A percentile compares a stretch with the other conserved stretches of the same genome.
Conservation (phyloP, 1,139 yeast species). For the Blastobotrys serpentis region DNA sequence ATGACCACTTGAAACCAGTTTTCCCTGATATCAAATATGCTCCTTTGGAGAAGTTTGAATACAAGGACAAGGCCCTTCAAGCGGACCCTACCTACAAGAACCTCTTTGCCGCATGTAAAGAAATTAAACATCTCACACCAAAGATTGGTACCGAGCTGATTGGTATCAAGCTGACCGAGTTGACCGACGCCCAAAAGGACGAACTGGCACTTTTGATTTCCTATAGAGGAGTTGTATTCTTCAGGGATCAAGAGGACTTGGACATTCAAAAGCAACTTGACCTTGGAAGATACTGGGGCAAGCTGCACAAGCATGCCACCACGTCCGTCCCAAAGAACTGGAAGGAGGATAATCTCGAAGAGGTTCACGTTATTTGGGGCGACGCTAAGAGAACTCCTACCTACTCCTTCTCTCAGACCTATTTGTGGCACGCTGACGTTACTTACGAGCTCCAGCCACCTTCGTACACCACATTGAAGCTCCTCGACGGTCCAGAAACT, state of each 20-base stretch:
- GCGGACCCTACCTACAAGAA: conserved; percentile 58
- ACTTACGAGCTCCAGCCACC: conserved; percentile 73
- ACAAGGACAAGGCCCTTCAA: conserved; percentile 32
- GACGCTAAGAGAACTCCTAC: conserved; percentile 34
- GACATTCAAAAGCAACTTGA: conserved; percentile 52
- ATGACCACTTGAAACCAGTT: conserved; percentile 32
- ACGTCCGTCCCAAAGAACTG: conserved; percentile 62
- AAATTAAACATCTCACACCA: conserved; percentile 50
- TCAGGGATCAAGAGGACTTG: conserved; percentile 59
- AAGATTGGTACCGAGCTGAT: conserved; percentile 62
- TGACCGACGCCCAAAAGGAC: conserved; percentile 54
- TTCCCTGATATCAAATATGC: conserved; percentile 37
- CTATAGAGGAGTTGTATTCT: conserved; percentile 65
- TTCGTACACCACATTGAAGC: conserved; percentile 59
- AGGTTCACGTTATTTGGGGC: conserved; percentile 58
- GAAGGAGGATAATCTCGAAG: conserved; percentile 44
- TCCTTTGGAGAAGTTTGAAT: conserved; percentile 28
- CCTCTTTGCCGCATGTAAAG: conserved; percentile 48
- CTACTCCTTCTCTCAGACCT: conserved; percentile 32
- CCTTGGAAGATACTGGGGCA: conserved; percentile 65
- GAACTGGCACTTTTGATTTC: conserved; percentile 66
- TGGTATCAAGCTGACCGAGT: conserved; percentile 58
- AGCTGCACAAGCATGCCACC: conserved; percentile 71
- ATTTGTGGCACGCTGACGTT: conserved; percentile 65
- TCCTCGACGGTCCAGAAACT: conserved; percentile 58